Evolutionary conservation across 352 stramenopile genomes (phyloP), one percentile per base, ranked within the genome.

Genomic region (Globisporangium acanthophoron): DNA sequence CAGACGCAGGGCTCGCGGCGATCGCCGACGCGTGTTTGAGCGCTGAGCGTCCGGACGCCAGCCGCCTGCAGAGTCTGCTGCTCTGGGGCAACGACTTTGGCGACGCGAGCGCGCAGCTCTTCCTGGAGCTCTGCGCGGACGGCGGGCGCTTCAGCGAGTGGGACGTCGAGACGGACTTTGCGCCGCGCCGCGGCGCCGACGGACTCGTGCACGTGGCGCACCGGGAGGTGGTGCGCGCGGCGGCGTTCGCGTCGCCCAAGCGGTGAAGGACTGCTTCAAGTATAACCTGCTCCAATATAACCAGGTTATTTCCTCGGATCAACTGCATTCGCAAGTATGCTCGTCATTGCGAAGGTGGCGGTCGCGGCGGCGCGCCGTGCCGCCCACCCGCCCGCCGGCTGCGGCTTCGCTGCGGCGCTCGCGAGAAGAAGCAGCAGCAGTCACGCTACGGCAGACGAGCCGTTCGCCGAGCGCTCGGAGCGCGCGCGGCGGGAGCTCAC

Each of bases 41-140:
- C n/a, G 62, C 66, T 1, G 74, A 76, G 29, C 64, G 70, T 4
- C 39, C 61, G 0, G 60, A 70, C 12, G 55, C 35, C 3, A 71
- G 59, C 29, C 62, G 43, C 29, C 64, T 91, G 9, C 52, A 58
- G 37, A 78, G 59, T 29, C 59, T 91, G 44, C 46, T 89, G 33
- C 67, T 91, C 8, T 91, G 77, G 78, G 81, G 73, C 9, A 91
- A 91, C 61, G 70, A 85, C 58, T 91, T 89, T 62, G 78, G 79
- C 20, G 47, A 54, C 7, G 54, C 56, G 27, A 68, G 75, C 2
- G 67, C 71, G 5, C 48, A 35, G 21, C 48, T 78, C 1, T 74
- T 88, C 51, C 21, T 75, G 12, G 66, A 84, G 45, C 62, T 91
- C 16, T 75, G 67, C 37, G 52, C 58, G 8, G 51, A 47, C n/a